phyloP scores from a whole-genome alignment of 2,329 filamentous ascomycete genomes.

The Atkinsonella texensis region DNA sequence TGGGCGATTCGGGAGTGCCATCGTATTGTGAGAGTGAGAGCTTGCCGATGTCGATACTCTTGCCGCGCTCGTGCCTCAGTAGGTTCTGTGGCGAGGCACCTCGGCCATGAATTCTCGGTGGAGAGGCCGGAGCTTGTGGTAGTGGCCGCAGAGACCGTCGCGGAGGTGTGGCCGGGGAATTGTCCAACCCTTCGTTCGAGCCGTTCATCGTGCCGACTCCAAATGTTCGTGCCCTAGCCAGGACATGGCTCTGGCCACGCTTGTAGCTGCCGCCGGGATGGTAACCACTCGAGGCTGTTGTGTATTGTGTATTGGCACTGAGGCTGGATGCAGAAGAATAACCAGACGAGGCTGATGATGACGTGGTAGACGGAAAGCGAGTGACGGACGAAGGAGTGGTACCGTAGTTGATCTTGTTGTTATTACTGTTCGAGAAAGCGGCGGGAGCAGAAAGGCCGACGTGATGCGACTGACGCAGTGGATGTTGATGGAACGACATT shows the following conservation, averaged over 20 bases:
- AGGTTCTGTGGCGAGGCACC: constrained; percentile 11
- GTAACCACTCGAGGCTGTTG: constrained; percentile 54
- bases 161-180: constrained; percentile 58
- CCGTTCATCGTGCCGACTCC: constrained; percentile 30
- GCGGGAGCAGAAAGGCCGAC: constrained; percentile 22
- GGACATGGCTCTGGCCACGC: constrained; percentile 63
- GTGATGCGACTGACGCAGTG: constrained; percentile 44
- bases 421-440: not conserved
- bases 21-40: constrained; percentile 37
- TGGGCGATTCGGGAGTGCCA: constrained; percentile 25
- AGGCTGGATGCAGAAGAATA: constrained; percentile 50
- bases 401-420: constrained; percentile 23
- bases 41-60: constrained; percentile 52
- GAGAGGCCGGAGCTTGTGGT: constrained; percentile 48
- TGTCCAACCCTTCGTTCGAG: constrained; percentile 38
- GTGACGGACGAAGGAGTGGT: constrained; percentile 31
- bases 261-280: constrained; percentile 27
- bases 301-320: constrained; percentile 51
- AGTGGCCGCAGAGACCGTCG: constrained; percentile 69
- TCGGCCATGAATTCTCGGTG: constrained; percentile 26
- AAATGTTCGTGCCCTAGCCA: constrained; percentile 39
- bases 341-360: constrained; percentile 58
- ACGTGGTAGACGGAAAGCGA: constrained; percentile 57
- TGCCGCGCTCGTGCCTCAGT: constrained; percentile 40
- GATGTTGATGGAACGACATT: constrained; percentile 47